Percentiles rank a stretch among this genome's conserved stretches.
Evolutionary conservation across 2,329 filamentous ascomycete genomes (phyloP).

Genomic region (Arthroderma uncinatum): DNA sequence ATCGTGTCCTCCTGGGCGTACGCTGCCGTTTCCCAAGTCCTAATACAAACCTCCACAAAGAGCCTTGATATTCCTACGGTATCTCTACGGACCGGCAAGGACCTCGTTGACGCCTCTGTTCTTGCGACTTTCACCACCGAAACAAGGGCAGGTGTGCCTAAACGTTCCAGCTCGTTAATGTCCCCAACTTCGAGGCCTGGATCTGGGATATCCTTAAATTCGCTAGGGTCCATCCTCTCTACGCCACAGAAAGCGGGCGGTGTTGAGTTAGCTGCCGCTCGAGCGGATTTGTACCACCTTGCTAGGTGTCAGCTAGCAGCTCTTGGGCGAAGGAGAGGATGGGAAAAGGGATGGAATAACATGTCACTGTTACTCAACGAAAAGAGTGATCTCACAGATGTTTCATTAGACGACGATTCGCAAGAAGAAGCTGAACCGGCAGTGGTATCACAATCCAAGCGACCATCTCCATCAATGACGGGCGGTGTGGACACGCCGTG

Average conservation of each 20-base stretch:
- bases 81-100: slow-evolving; percentile 24
- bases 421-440: slow-evolving; percentile 13
- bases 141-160: slow-evolving; percentile 24
- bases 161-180: slow-evolving; percentile 25
- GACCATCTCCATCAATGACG: slow-evolving; percentile 11
- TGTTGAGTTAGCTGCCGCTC: slow-evolving; percentile 68
- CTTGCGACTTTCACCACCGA: slow-evolving; percentile 17
- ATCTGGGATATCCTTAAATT: not conserved
- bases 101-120: slow-evolving; percentile 17
- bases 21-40: slow-evolving; percentile 33
- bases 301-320: slow-evolving; percentile 70
- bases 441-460: not conserved
- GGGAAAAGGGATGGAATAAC: slow-evolving; percentile 64
- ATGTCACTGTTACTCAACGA: slow-evolving; percentile 36
- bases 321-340: slow-evolving; percentile 58
- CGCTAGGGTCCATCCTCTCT: not conserved
- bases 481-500: slow-evolving; percentile 46
- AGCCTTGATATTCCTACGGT: slow-evolving; percentile 29
- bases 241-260: slow-evolving; percentile 45
- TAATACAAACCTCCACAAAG: slow-evolving; percentile 31
- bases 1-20: slow-evolving; percentile 39
- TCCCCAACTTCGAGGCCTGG: slow-evolving; percentile 13
- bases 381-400: slow-evolving; percentile 24
- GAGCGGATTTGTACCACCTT: slow-evolving; percentile 70
- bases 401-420: slow-evolving; percentile 25